Conservation (phyloP, 2,329 filamentous ascomycete genomes). For the Pseudocercospora fijiensis region DNA sequence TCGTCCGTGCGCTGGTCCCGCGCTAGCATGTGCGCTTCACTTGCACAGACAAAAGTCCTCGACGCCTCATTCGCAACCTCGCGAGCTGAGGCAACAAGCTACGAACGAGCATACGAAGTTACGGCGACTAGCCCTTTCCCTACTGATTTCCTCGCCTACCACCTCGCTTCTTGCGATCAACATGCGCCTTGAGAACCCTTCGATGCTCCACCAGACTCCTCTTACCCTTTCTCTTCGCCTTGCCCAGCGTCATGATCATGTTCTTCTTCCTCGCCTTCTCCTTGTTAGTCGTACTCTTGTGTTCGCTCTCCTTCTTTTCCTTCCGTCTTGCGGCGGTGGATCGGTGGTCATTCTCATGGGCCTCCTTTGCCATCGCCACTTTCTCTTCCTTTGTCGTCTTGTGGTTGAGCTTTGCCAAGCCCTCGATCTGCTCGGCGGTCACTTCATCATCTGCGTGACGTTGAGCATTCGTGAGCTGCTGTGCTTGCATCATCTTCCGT, state of each 20-base stretch:
- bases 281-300: conserved; percentile 95
- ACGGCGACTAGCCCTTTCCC: no score
- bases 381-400: conserved; percentile 90
- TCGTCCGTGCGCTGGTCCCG: not conserved
- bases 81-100: no score
- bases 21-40: no score
- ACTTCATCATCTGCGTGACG: conserved; percentile 78
- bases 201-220: conserved; percentile 83
- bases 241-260: conserved; percentile 95
- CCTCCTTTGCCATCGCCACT: conserved; percentile 73
- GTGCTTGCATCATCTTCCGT: conserved; percentile 38
- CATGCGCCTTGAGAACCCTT: conserved; percentile 76
- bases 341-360: conserved; percentile 64
- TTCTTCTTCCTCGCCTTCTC: conserved; percentile 98
- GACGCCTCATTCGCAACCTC: no score
- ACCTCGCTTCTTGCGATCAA: conserved; percentile 78
- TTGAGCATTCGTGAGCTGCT: conserved; percentile 27
- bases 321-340: conserved; percentile 79
- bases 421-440: conserved; percentile 88
- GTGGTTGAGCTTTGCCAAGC: conserved; percentile 70
- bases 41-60: no score
- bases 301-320: conserved; percentile 81
- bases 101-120: no score
- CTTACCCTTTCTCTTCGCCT: conserved; percentile 95
- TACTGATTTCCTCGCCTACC: conserved; percentile 70